Evolutionary conservation across 2,329 filamentous ascomycete species (phyloP), one percentile per base, ranked within the genome.

Genomic region (Trichoderma citrinoviride): DNA sequence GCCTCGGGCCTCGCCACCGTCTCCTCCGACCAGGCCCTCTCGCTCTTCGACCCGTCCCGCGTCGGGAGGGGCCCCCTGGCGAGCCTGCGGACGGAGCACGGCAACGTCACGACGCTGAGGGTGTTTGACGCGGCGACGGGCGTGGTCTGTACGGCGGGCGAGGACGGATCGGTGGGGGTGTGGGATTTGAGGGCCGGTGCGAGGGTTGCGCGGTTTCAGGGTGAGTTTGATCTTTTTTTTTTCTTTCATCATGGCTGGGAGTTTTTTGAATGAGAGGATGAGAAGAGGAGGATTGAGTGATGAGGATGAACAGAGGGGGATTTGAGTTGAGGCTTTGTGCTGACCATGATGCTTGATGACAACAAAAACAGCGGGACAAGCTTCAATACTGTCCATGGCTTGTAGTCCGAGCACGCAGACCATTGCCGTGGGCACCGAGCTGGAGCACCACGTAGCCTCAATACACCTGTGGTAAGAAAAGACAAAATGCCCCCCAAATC

Each of bases 401-500:
- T 86, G 87, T 68, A 84, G 82, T 54, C 75, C 80, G 10, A 72
- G 77, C 12, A 83, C 82, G 15, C 84, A 87, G 69, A 81, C 86
- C 3, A 78, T 94, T 19, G 90, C 88, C 23, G 86, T 87, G 7
- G 91, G 91, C 37, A 92, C 90, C 1, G 91, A 94, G 71, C 80
- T 91, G 43, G 84, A 85, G 46, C 85, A 88, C 69, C 82, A 87
- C 74, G 81, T 84, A 65, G 85, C 87, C 17, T 85, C 84, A 6
- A 84, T 90, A 53, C 72, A 84, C 46, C 77, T 89, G 68, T 90
- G 87, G 87, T 87, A 75, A 29, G 61, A 21, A n/a, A n/a, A n/a
- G n/a, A n/a, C n/a, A n/a, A n/a, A 7, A n/a, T 2, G 15, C 19
- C 3, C 21, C 6, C 23, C 17, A 12, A 5, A 1, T 49, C 19